phyloP scores from a whole-genome alignment of 2,329 filamentous ascomycete genomes.

The Ophiostoma populinum region DNA sequence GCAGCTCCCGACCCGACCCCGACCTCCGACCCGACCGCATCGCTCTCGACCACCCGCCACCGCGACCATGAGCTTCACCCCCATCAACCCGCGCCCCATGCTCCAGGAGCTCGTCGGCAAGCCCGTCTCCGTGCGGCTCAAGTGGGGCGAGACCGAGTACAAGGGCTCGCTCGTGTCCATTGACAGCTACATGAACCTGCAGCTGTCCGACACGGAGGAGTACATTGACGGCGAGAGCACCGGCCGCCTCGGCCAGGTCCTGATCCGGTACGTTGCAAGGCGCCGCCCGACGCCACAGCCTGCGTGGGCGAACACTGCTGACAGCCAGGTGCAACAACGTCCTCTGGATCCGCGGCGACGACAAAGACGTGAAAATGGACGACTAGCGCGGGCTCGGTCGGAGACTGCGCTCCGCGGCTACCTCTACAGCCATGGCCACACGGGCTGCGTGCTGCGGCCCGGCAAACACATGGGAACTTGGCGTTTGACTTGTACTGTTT shows the following conservation, averaged over 20 bases:
- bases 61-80: slow-evolving; percentile 44
- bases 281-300: too few species aligned
- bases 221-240: slow-evolving; percentile 78
- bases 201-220: slow-evolving; percentile 80
- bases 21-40: background rate
- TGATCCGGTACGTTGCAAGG: slow-evolving; percentile 53
- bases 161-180: slow-evolving; percentile 76
- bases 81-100: slow-evolving; percentile 91
- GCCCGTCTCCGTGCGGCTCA: slow-evolving; percentile 77
- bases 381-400: slow-evolving; percentile 18
- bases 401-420: too few species aligned
- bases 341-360: slow-evolving; percentile 63
- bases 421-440: too few species aligned
- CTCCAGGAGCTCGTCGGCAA: slow-evolving; percentile 88
- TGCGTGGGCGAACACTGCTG: background rate
- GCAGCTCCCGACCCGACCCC: too few species aligned
- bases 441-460: too few species aligned
- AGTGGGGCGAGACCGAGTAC: slow-evolving; percentile 98
- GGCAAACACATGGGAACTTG: background rate
- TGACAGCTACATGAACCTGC: slow-evolving; percentile 98
- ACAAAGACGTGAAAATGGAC: slow-evolving; percentile 39
- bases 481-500: background rate
- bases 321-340: slow-evolving; percentile 54
- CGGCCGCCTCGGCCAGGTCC: slow-evolving; percentile 70
- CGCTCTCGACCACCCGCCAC: background rate